phyloP scores from a whole-genome alignment of 148 eudicot genomes.

The Polygonum aviculare region DNA sequence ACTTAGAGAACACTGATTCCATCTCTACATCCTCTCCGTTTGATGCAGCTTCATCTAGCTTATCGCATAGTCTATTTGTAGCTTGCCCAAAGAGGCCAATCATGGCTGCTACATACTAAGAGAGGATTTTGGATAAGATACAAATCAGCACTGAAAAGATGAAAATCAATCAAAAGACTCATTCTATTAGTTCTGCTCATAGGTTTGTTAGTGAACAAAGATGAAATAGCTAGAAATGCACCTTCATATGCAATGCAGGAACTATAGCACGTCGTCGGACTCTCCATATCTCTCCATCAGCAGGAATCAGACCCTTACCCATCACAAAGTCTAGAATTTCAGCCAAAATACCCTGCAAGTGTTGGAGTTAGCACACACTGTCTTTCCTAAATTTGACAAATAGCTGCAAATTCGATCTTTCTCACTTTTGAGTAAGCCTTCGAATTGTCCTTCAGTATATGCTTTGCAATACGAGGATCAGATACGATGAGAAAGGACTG shows the following conservation, averaged over 20 bases:
- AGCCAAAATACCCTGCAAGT: conserved; percentile 70
- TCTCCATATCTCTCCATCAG: conserved; percentile 98
- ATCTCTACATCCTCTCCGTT: conserved; percentile 86
- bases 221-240: conserved; percentile 17
- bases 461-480: conserved; percentile 85
- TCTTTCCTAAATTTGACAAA: neutral
- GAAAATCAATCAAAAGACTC: neutral
- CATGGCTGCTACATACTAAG: conserved; percentile 89
- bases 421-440: conserved; percentile 90
- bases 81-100: conserved; percentile 81
- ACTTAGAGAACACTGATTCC: conserved; percentile 93
- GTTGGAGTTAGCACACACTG: conserved; percentile 2
- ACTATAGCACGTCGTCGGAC: conserved; percentile 88
- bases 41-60: conserved; percentile 78
- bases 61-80: conserved; percentile 74
- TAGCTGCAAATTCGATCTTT: neutral
- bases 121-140: neutral
- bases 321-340: conserved; percentile 96
- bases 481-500: conserved; percentile 97
- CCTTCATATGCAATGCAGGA: conserved; percentile 96
- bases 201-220: neutral
- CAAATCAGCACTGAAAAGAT: conserved; percentile 6
- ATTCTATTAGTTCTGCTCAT: neutral
- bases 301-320: conserved; percentile 99
- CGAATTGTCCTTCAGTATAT: conserved; percentile 77